Conservation (phyloP, 345 rosid species). For the Linum tenue region DNA sequence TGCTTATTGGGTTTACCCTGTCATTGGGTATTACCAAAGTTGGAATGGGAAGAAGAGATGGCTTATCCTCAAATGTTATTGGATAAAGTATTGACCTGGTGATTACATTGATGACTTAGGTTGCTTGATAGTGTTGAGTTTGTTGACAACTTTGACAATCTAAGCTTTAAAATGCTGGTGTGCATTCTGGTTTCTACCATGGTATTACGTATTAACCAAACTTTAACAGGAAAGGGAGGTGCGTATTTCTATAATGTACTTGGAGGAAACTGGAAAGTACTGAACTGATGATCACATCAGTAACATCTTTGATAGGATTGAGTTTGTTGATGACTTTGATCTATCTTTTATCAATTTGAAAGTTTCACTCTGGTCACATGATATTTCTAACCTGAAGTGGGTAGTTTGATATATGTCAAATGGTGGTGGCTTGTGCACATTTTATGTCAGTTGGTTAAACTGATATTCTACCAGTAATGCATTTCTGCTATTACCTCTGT, state of each 20-base stretch:
- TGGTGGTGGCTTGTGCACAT: neutral
- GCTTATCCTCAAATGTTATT: neutral
- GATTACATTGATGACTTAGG: neutral
- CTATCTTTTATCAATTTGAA: too few relatives aligned
- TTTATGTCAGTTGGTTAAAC: neutral
- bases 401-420: neutral
- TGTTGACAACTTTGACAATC: neutral
- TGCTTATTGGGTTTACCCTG: neutral
- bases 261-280: too few relatives aligned
- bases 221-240: too few relatives aligned
- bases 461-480: neutral
- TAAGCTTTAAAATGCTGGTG: too few relatives aligned
- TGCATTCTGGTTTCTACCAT: too few relatives aligned
- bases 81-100: neutral
- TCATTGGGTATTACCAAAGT: neutral
- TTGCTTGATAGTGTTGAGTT: too few relatives aligned
- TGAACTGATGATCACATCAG: too few relatives aligned
- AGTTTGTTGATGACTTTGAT: neutral
- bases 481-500: neutral
- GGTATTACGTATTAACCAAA: too few relatives aligned
- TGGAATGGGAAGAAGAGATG: neutral
- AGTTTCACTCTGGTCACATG: neutral
- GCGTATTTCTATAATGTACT: too few relatives aligned
- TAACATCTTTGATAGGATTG: too few relatives aligned
- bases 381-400: too few relatives aligned